Percentiles rank a stretch among this genome's conserved stretches.
These are phyloP conservation scores for Gastrodia elata DNA, from an alignment of 106 monocot species.

Conservation along the genomic window DNA sequence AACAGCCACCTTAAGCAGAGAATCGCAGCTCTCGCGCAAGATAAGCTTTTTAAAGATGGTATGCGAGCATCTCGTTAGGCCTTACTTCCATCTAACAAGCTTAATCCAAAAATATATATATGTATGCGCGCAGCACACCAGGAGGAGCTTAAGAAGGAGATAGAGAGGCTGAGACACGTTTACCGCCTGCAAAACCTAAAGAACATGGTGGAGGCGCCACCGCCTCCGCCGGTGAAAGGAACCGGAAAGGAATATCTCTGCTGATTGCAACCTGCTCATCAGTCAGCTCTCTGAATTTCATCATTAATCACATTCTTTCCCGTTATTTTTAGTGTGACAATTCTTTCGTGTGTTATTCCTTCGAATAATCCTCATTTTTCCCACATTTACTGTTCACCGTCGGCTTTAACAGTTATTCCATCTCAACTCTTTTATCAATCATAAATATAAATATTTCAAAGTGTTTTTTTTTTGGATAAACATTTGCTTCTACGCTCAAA, in stretches of 20 bases:
- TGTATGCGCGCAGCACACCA: conserved; percentile 55
- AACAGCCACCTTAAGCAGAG: conserved; percentile 83
- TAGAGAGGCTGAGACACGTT: conserved; percentile 59
- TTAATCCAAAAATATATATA: not conserved
- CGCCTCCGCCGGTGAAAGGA: not conserved
- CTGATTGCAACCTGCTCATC: not conserved
- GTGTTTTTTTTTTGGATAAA: not conserved
- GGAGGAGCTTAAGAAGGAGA: conserved; percentile 60
- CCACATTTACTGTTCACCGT: not conserved
- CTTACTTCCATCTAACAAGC: too few relatives aligned
- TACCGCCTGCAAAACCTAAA: conserved; percentile 49
- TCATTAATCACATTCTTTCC: not conserved
- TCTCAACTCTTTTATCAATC: not conserved
- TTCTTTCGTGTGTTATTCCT: not conserved
- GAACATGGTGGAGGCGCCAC: conserved; percentile 17
- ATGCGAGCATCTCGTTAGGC: not conserved
- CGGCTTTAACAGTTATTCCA: too few relatives aligned
- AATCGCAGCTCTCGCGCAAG: conserved; percentile 73
- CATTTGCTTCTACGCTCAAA: too few relatives aligned
- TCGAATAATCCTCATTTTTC: not conserved
- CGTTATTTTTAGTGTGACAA: not conserved
- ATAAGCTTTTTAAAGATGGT: conserved; percentile 88
- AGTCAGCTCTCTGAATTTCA: not conserved
- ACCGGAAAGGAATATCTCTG: not conserved
- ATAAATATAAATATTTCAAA: not conserved